Evolutionary conservation across 2,329 filamentous ascomycete genomes (phyloP), one percentile per base, ranked within the genome.

Genomic region (Penicillium sp.): DNA sequence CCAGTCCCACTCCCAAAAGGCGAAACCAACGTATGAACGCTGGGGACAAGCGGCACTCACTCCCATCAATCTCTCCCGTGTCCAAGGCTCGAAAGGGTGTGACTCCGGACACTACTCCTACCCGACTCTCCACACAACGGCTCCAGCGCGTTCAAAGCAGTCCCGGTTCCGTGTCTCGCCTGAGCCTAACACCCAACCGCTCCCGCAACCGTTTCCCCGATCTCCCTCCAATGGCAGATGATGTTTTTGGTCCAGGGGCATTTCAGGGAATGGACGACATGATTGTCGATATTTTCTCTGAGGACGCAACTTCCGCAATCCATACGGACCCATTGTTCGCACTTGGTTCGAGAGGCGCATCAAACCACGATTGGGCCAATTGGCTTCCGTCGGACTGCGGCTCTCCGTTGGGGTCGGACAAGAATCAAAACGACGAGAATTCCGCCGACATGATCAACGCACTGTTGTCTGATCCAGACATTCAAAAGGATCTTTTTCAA

Each of bases 1-100:
- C 85, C 84, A 84, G 82, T 72, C 78, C 81, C 60, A 75, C 79
- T 41, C 81, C 80, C 55, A 77, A 78, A 44, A 86, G 85, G 66
- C 87, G 83, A 38, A 85, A 85, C 71, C 89, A 66, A 65, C 81
- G 68, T 66, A 76, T 60, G 70, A 83, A 76, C 70, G 58, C 64
- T 3, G 67, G 68, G 13, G 74, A 78, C 50, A 76, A 74, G 55
- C 69, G 74, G 31, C 66, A 69, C 75, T 80, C 75, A 64, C 70
- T 77, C 61, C 81, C 73, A 69, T 69, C 65, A 58, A 69, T 71
- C 38, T 79, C 77, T 5, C 76, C 76, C 48, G 76, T 71, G 23
- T 64, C 69, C 50, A 69, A 61, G 47, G 62, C 64, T 29, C 69
- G 68, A 48, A 72, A 68, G 53, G 68, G 70, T n/a, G 58, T 57